A percentile compares a stretch with the other conserved stretches of the same genome.
Evolutionary conservation across 2,329 filamentous ascomycete species (phyloP).

Genomic region (Talaromyces sp.): DNA sequence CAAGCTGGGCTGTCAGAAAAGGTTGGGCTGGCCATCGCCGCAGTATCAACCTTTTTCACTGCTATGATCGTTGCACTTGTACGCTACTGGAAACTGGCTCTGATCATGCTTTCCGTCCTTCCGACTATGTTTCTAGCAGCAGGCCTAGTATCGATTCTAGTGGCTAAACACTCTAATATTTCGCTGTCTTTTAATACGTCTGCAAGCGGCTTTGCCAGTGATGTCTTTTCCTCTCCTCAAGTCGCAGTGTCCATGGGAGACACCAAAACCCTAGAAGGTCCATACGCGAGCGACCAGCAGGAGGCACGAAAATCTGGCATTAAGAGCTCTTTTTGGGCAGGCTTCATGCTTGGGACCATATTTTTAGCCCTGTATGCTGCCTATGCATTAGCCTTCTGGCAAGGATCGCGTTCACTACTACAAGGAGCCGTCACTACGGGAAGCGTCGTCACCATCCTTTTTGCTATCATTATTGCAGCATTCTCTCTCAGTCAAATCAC

Average conservation of each 20-base stretch:
- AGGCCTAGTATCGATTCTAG: slow-evolving; percentile 38
- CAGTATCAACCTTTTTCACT: slow-evolving; percentile 61
- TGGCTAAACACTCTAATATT: slow-evolving; percentile 48
- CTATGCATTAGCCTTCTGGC: slow-evolving; percentile 62
- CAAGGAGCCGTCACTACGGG: slow-evolving; percentile 21
- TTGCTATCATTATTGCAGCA: slow-evolving; percentile 34
- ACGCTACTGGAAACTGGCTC: slow-evolving; percentile 58
- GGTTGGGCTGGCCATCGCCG: slow-evolving; percentile 62
- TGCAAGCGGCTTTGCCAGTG: slow-evolving; percentile 55
- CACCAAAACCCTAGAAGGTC: slow-evolving; percentile 34
- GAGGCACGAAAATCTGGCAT: slow-evolving; percentile 48
- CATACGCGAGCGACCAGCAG: slow-evolving; percentile 53
- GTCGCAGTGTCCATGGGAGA: slow-evolving; percentile 59
- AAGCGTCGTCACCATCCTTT: slow-evolving; percentile 32
- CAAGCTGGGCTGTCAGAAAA: slow-evolving; percentile 67
- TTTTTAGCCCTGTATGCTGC: slow-evolving; percentile 63
- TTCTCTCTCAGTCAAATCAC: slow-evolving; percentile 34
- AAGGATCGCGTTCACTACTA: slow-evolving; percentile 42
- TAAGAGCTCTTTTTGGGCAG: slow-evolving; percentile 53
- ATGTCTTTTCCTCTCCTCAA: slow-evolving; percentile 52
- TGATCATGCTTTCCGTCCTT: slow-evolving; percentile 59
- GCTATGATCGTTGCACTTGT: slow-evolving; percentile 66
- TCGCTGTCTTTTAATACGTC: slow-evolving; percentile 49
- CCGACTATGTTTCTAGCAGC: slow-evolving; percentile 36
- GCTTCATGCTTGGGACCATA: slow-evolving; percentile 53